Percentiles rank a stretch among this genome's conserved stretches.
Evolutionary conservation across 345 rosid species (phyloP).

Genomic region (Rubroshorea leprosula): DNA sequence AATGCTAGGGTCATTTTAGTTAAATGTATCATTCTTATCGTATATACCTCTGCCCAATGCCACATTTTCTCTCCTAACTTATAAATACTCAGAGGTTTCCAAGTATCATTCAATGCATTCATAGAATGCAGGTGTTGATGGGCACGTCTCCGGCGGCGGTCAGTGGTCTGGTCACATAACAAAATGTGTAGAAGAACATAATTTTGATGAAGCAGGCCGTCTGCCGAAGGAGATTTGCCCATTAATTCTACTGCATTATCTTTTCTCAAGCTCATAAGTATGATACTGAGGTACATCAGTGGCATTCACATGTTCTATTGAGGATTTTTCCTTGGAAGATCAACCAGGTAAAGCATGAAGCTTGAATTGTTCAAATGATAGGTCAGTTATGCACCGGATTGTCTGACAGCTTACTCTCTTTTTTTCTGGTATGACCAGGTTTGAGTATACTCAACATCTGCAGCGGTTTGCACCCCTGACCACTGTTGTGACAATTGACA

Average conservation of each 20-base stretch:
- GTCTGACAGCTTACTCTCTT: no score
- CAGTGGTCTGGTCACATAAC: not conserved
- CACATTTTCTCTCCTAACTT: not conserved
- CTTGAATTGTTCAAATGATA: no score
- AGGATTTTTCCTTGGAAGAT: no score
- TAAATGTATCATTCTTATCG: not conserved
- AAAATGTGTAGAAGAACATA: not conserved
- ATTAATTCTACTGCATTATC: constrained; percentile 15
- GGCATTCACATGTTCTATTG: no score
- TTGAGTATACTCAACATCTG: no score
- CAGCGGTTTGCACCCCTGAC: no score
- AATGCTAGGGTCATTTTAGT: not conserved
- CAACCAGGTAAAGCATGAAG: no score
- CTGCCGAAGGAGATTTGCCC: constrained; percentile 34
- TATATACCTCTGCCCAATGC: not conserved
- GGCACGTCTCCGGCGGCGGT: constrained; percentile 13
- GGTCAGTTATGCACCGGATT: no score
- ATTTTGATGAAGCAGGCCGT: not conserved
- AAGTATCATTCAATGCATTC: not conserved
- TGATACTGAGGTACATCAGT: no score
- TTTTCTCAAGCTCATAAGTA: no score
- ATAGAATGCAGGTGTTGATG: constrained; percentile 12
- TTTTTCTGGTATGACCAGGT: no score
- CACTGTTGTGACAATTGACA: no score
- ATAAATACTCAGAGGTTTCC: constrained; percentile 1